A percentile compares a stretch with the other conserved stretches of the same genome.
Conservation (phyloP, 345 rosid species). For the Salix arbutifolia region DNA sequence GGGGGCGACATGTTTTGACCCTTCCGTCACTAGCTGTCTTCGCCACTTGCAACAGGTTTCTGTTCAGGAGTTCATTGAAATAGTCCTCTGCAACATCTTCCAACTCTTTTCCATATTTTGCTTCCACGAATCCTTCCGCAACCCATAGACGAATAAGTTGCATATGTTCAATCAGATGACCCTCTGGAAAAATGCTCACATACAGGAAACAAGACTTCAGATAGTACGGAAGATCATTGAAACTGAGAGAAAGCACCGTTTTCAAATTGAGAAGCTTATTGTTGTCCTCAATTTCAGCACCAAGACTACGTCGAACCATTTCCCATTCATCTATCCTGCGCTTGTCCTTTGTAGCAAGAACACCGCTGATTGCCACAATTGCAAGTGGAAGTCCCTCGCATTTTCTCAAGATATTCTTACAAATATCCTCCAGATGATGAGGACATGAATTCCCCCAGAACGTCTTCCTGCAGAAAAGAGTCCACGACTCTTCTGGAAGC, state of each 20-base stretch:
- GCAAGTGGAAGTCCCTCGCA: conserved; percentile 30
- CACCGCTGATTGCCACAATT: conserved; percentile 28
- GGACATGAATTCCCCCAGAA: conserved; percentile 14
- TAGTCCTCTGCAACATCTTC: conserved; percentile 9
- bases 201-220: conserved; percentile 1
- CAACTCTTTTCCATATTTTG: not conserved
- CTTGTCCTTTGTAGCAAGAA: not conserved
- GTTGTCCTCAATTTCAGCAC: conserved; percentile 1
- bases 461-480: conserved; percentile 23
- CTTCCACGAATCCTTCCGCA: conserved; percentile 11
- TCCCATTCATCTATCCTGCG: conserved; percentile 8
- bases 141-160: conserved; percentile 5
- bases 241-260: not conserved
- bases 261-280: not conserved
- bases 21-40: not conserved
- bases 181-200: not conserved
- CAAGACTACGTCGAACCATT: not conserved
- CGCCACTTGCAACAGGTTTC: conserved; percentile 8
- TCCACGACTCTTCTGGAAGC: conserved; percentile 7
- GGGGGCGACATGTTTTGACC: conserved; percentile 6
- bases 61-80: conserved; percentile 1
- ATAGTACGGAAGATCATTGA: conserved; percentile 7
- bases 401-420: conserved; percentile 5
- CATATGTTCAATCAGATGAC: not conserved
- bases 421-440: conserved; percentile 12